Evolutionary conservation across 2,329 filamentous ascomycete species (phyloP), one percentile per base, ranked within the genome.

Genomic region (Trichoderma oligosporum): DNA sequence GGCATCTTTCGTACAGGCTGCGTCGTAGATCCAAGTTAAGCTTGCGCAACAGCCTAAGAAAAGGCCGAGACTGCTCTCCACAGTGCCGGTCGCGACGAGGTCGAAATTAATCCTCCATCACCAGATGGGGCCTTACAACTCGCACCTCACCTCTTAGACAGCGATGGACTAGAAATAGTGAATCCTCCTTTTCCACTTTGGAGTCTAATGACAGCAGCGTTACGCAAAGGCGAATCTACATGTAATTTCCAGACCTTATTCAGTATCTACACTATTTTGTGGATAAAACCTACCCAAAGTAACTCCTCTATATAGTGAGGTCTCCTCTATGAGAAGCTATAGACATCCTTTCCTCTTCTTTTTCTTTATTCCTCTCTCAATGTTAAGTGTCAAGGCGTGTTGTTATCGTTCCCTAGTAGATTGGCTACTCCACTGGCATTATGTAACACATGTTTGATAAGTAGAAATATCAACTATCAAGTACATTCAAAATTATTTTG

Each of bases 331-430:
- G 42, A 88, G 87, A 61, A 90, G 86, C 63, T 97, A 92, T 66
- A 91, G 91, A 1, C 97, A 97, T 68, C 97, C 92, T 0, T 96
- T 97, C 69, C 73, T 96, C 56, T 97, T 94, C 76, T 97, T 97
- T 66, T 63, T 97, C 66, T 86, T 89, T 74, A 72, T 83, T 75
- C 6, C 11, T 22, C 3, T 7, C 7, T 1, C 12, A 33, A 16
- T 52, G 29, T 2, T 29, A 11, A 24, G 25, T 11, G n/a, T n/a
- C n/a, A n/a, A n/a, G n/a, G n/a, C n/a, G n/a, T n/a, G n/a, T n/a
- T n/a, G n/a, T n/a, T n/a, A n/a, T n/a, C n/a, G n/a, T n/a, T n/a
- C n/a, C n/a, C 7, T 9, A 8, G 20, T 61, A 89, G 83, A 82
- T 97, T 47, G 93, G 97, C 69, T 97, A 97, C 72, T 83, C 88